A percentile compares a stretch with the other conserved stretches of the same genome.
phyloP scores from a whole-genome alignment of 768 basidiomycete species.

The Scleroderma bovista region DNA sequence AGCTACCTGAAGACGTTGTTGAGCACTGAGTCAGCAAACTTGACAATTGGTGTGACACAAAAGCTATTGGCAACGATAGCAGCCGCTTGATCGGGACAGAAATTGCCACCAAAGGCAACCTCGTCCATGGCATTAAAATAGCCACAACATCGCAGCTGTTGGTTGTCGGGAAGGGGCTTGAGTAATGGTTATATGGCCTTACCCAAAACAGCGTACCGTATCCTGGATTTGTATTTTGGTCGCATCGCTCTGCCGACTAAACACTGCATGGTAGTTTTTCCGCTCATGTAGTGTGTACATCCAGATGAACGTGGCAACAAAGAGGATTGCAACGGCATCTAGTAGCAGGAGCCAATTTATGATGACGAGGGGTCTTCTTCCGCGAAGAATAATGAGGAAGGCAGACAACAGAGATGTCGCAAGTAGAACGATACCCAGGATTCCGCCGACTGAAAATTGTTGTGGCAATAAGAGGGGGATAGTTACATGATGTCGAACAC shows the following conservation, averaged over 20 bases:
- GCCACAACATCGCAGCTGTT: slow-evolving; percentile 78
- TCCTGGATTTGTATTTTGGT: slow-evolving; percentile 65
- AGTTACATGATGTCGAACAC: slow-evolving; percentile 13
- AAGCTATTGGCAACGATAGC: slow-evolving; percentile 40
- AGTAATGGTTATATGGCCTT: not conserved
- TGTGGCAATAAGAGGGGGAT: not conserved
- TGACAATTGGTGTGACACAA: slow-evolving; percentile 69
- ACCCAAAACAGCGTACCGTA: slow-evolving; percentile 39
- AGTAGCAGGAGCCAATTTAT: slow-evolving; percentile 72
- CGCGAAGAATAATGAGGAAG: slow-evolving; percentile 62
- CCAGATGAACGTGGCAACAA: slow-evolving; percentile 76
- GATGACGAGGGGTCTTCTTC: slow-evolving; percentile 62
- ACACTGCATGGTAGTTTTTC: slow-evolving; percentile 57
- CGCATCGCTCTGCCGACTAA: slow-evolving; percentile 39
- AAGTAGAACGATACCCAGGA: slow-evolving; percentile 62
- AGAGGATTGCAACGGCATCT: slow-evolving; percentile 54
- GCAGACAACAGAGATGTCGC: slow-evolving; percentile 68
- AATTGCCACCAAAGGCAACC: slow-evolving; percentile 53
- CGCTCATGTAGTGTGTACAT: slow-evolving; percentile 73
- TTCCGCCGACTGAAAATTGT: slow-evolving; percentile 51
- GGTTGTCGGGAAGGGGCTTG: slow-evolving; percentile 1
- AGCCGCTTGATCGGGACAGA: slow-evolving; percentile 45
- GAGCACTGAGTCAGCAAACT: slow-evolving; percentile 63
- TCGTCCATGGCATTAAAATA: slow-evolving; percentile 67
- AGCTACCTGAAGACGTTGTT: slow-evolving; percentile 83